Percentiles rank a stretch among this genome's conserved stretches.
Conservation (phyloP, 2,329 filamentous ascomycete genomes). For the Trematosphaeria pertusa region DNA sequence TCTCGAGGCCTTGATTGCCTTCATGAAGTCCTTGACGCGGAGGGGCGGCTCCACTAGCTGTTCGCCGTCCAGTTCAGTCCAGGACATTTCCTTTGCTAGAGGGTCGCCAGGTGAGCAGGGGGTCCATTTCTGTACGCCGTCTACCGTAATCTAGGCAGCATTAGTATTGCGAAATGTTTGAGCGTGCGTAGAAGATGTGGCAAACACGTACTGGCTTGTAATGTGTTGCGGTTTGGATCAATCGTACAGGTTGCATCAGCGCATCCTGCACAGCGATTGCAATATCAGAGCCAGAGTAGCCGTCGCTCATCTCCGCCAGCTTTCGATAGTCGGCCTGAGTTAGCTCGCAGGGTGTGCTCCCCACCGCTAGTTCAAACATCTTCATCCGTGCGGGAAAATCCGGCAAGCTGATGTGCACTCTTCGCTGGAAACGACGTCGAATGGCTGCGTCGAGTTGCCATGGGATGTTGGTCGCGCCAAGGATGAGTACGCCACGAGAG, state of each 20-base stretch:
- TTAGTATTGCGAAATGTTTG: neutral
- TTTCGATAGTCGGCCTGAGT: slow-evolving; percentile 78
- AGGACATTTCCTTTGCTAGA: slow-evolving; percentile 90
- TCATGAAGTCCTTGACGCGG: slow-evolving; percentile 88
- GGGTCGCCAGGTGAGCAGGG: slow-evolving; percentile 93
- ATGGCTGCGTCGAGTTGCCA: slow-evolving; percentile 99
- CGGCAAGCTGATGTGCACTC: slow-evolving; percentile 94
- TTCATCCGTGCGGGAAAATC: slow-evolving; percentile 85
- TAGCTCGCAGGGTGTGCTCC: slow-evolving; percentile 87
- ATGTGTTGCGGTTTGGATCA: slow-evolving; percentile 96
- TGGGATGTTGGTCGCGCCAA: slow-evolving; percentile 97
- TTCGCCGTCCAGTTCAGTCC: slow-evolving; percentile 85
- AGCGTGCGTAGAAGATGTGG: slow-evolving; percentile 1
- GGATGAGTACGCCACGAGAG: slow-evolving; percentile 88
- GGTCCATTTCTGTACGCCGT: slow-evolving; percentile 73
- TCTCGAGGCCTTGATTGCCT: slow-evolving; percentile 84
- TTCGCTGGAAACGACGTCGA: slow-evolving; percentile 90
- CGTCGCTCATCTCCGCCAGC: slow-evolving; percentile 82
- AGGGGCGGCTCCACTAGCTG: slow-evolving; percentile 86
- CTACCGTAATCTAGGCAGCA: slow-evolving; percentile 69
- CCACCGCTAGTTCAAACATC: slow-evolving; percentile 97
- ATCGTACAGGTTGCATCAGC: slow-evolving; percentile 94
- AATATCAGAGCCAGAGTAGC: slow-evolving; percentile 96
- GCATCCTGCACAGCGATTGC: slow-evolving; percentile 94
- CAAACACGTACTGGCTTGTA: slow-evolving; percentile 78